These are phyloP conservation scores for Bertia moriformis DNA, from an alignment of 2,329 filamentous ascomycete species.

Conservation along the genomic window DNA sequence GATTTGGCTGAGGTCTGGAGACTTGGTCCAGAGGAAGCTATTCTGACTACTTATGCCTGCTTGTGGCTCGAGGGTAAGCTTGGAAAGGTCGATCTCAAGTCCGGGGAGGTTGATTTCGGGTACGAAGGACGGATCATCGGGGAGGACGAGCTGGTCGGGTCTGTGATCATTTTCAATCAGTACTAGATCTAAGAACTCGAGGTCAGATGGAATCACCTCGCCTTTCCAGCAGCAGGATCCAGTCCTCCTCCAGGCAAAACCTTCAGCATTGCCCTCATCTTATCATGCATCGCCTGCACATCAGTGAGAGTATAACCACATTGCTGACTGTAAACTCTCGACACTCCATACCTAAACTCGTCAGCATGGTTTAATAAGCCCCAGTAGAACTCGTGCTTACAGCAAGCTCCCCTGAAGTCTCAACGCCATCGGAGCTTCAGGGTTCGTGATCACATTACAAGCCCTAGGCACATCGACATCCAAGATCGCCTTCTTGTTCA, in stretches of 20 bases:
- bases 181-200: too few species aligned
- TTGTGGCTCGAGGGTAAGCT: slow-evolving; percentile 14
- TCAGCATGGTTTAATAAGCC: slow-evolving; percentile 6
- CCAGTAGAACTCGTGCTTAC: slow-evolving; percentile 20
- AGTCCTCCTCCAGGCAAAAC: slow-evolving; percentile 31
- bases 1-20: background rate
- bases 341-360: slow-evolving; percentile 39
- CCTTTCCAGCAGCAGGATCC: slow-evolving; percentile 41
- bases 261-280: slow-evolving; percentile 37
- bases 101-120: slow-evolving; percentile 41
- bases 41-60: slow-evolving; percentile 1
- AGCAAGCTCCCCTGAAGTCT: slow-evolving; percentile 56
- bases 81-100: slow-evolving; percentile 31
- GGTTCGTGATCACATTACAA: slow-evolving; percentile 51
- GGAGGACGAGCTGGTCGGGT: slow-evolving; percentile 43
- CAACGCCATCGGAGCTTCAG: slow-evolving; percentile 55
- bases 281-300: slow-evolving; percentile 42
- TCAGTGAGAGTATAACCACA: slow-evolving; percentile 59
- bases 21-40: slow-evolving; percentile 1
- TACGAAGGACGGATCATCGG: slow-evolving; percentile 52
- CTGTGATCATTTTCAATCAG: slow-evolving; percentile 20
- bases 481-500: slow-evolving; percentile 57
- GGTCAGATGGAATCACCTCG: too few species aligned
- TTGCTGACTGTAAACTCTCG: slow-evolving; percentile 57
- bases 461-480: slow-evolving; percentile 56